Evolutionary conservation across 306 rosid species (phyloP), one percentile per base, ranked within the genome.

Genomic region (Rosa chinensis): DNA sequence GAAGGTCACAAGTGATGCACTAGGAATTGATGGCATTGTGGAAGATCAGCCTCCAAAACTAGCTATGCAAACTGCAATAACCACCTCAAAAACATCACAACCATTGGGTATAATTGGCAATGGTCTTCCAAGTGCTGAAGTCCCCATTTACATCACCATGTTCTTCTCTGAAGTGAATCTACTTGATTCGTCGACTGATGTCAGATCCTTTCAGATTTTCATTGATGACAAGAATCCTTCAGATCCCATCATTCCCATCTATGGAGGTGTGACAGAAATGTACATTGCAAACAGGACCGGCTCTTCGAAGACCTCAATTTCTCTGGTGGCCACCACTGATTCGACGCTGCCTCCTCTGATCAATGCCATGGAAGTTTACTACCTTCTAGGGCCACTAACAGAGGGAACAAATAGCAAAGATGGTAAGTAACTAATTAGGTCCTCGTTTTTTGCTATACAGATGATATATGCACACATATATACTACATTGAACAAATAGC

Each of bases 321-420:
- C 59, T 62, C n/a, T 87, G 67, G 50, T 61, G 43, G 84, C 92
- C 73, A 72, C 90, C 9, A 28, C 42, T 5, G 44, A 59, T 55
- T 87, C 90, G 0, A 71, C 92, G 11, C 77, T 89, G 63, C 89
- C 88, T 45, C 90, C 92, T 43, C 50, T 89, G 47, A 69, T 89
- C 63, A 87, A 89, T 59, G 89, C 88, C 80, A 61, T 87, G 43
- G 92, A 89, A 78, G 84, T 89, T 81, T 89, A 78, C 55, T 32
- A 77, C 10, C 40, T 87, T 17, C 9, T 14, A 32, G 86, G 77
- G 10, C 35, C 80, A n/a, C 61, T 75, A 47, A 77, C 88, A 55
- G 80, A 76, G 8, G 87, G 84, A 80, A 86, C 86, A 3, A 49
- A 82, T 61, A 77, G 53, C 11, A 77, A 79, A 77, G 86, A 85